Percentiles rank a stretch among this genome's conserved stretches.
These are phyloP conservation scores for Macrolepiota dolichaula DNA, from an alignment of 768 basidiomycete genomes.

Conservation along the genomic window DNA sequence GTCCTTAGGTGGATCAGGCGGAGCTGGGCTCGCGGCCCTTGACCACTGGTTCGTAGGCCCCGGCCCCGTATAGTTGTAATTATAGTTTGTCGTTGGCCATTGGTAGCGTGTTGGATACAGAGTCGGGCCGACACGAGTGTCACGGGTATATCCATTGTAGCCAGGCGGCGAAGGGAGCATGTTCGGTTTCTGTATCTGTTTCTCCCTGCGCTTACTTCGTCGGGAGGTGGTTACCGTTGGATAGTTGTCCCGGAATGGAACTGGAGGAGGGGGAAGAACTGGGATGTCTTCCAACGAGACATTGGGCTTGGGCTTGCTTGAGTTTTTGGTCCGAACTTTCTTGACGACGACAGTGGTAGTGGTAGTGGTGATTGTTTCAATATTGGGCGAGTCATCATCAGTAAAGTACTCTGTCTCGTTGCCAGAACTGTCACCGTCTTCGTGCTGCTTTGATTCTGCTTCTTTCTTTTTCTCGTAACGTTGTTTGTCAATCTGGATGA, in stretches of 20 bases:
- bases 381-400: conserved; percentile 23
- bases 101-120: not conserved
- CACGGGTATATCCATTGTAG: not conserved
- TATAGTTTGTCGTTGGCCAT: not conserved
- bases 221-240: not conserved
- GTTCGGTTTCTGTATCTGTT: not conserved
- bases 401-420: conserved; percentile 10
- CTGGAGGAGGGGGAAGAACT: not conserved
- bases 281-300: not conserved
- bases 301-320: not conserved
- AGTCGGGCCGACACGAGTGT: not conserved
- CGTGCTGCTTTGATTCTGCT: conserved; percentile 15
- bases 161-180: not conserved
- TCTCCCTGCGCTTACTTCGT: not conserved
- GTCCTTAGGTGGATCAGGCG: not conserved
- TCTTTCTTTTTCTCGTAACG: conserved; percentile 21
- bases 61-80: not conserved
- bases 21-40: not conserved
- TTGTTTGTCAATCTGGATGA: conserved; percentile 33
- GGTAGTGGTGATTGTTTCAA: conserved; percentile 20
- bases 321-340: conserved; percentile 6
- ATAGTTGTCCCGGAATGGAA: not conserved
- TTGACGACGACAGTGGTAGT: conserved; percentile 18
- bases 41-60: not conserved
- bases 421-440: conserved; percentile 1